Evolutionary conservation across 2,329 filamentous ascomycete species (phyloP).

Genomic region (Calonectria henricotiae): DNA sequence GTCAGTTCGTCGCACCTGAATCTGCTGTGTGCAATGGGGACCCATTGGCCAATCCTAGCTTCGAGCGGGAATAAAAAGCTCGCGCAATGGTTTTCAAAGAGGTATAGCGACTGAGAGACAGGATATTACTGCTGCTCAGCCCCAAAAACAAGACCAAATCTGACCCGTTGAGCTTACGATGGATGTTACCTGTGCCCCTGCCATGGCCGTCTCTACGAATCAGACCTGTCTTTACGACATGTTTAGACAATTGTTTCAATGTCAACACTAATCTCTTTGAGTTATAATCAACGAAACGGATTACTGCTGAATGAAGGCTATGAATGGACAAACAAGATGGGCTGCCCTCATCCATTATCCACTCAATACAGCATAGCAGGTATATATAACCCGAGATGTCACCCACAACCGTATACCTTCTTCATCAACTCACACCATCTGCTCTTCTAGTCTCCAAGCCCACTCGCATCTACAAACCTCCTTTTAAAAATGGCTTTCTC

Average conservation of each 20-base stretch:
- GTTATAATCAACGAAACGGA: slow-evolving; percentile 23
- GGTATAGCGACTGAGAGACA: slow-evolving; percentile 9
- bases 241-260: background rate
- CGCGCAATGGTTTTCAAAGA: slow-evolving; percentile 27
- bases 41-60: background rate
- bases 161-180: background rate
- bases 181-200: background rate
- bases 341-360: background rate
- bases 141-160: slow-evolving; percentile 3
- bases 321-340: background rate
- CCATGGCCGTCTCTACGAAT: background rate
- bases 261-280: slow-evolving; percentile 1
- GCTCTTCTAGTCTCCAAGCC: too few species aligned
- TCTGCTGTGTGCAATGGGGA: slow-evolving; percentile 46
- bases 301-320: background rate
- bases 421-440: background rate
- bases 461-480: background rate
- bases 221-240: background rate
- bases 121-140: background rate
- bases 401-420: background rate
- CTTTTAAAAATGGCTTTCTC: background rate
- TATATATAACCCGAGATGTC: background rate
- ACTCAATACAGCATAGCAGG: too few species aligned
- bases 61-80: slow-evolving; percentile 1
- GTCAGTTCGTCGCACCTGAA: background rate